Evolutionary conservation across 2,329 filamentous ascomycete species (phyloP).

Genomic region (Calonectria hongkongensis): DNA sequence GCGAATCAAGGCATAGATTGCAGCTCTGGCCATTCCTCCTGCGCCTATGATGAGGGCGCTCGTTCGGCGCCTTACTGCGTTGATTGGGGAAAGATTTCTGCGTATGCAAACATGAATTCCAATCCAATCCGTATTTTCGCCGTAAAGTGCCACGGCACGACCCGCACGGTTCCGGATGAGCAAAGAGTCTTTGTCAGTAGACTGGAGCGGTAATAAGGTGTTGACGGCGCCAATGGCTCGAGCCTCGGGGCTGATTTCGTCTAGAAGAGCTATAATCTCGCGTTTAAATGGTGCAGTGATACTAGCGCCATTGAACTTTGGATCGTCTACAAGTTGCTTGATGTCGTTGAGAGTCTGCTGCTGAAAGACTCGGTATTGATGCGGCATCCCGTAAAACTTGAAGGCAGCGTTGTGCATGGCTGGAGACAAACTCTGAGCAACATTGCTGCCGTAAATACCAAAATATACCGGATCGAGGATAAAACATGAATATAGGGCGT

Average conservation of each 20-base stretch:
- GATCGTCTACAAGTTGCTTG: conserved; percentile 52
- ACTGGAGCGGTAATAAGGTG: conserved; percentile 76
- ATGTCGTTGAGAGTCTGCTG: conserved; percentile 23
- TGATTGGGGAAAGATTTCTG: conserved; percentile 76
- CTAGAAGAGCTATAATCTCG: conserved; percentile 73
- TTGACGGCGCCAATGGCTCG: conserved; percentile 79
- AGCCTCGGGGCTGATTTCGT: conserved; percentile 76
- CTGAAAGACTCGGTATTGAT: conserved; percentile 31
- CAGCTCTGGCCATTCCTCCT: conserved; percentile 64
- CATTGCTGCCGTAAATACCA: conserved; percentile 41
- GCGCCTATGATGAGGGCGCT: conserved; percentile 67
- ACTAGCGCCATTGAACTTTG: conserved; percentile 76
- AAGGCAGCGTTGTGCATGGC: conserved; percentile 42
- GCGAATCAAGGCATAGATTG: conserved; percentile 76
- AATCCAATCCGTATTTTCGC: conserved; percentile 81
- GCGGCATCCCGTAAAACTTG: conserved; percentile 38
- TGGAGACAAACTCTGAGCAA: conserved; percentile 37
- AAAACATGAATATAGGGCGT: conserved; percentile 38
- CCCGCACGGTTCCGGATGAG: conserved; percentile 72
- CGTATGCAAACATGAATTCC: conserved; percentile 77
- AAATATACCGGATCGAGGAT: conserved; percentile 36
- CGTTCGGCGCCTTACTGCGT: conserved; percentile 65
- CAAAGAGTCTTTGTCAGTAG: conserved; percentile 53
- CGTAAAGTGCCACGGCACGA: conserved; percentile 74
- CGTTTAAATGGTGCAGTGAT: conserved; percentile 78